phyloP scores from a whole-genome alignment of 2,329 filamentous ascomycete species.

The Onygenales sp. region DNA sequence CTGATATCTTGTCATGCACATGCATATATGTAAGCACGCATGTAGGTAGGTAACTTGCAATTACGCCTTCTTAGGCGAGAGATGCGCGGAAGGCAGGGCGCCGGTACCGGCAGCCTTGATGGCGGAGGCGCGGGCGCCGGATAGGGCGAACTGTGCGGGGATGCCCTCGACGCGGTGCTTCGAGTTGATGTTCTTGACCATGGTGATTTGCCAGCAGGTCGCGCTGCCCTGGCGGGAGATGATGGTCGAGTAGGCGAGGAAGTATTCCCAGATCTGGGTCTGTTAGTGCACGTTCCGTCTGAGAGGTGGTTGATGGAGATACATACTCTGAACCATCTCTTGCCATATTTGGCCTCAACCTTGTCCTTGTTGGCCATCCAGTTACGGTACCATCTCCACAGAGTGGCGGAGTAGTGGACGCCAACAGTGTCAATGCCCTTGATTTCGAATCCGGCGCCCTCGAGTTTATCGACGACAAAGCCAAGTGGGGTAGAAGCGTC shows the following conservation, averaged over 20 bases:
- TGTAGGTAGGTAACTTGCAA: background rate
- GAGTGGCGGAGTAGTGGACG: conserved; percentile 90
- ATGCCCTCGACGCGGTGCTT: conserved; percentile 73
- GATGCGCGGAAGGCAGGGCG: conserved; percentile 8
- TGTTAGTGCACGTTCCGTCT: conserved; percentile 6
- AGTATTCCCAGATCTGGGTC: conserved; percentile 75
- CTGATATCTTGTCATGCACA: too few species aligned
- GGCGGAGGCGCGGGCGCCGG: conserved; percentile 51
- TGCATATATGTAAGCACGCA: too few species aligned
- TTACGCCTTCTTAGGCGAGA: background rate
- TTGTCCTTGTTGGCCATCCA: conserved; percentile 92
- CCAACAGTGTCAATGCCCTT: conserved; percentile 89
- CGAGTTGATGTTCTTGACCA: conserved; percentile 85
- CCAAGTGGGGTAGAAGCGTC: conserved; percentile 90
- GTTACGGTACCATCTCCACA: conserved; percentile 98
- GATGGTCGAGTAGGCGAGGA: conserved; percentile 79
- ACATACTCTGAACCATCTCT: conserved; percentile 87
- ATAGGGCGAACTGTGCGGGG: conserved; percentile 56
- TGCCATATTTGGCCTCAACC: conserved; percentile 89
- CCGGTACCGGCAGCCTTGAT: conserved; percentile 25
- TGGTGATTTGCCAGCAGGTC: conserved; percentile 76
- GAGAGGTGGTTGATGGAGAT: conserved; percentile 6
- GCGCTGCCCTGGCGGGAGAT: conserved; percentile 73
- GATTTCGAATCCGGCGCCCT: conserved; percentile 80
- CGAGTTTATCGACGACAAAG: conserved; percentile 74